These are phyloP conservation scores for Pezicula radicicola DNA, from an alignment of 2,329 filamentous ascomycete species.

Conservation along the genomic window DNA sequence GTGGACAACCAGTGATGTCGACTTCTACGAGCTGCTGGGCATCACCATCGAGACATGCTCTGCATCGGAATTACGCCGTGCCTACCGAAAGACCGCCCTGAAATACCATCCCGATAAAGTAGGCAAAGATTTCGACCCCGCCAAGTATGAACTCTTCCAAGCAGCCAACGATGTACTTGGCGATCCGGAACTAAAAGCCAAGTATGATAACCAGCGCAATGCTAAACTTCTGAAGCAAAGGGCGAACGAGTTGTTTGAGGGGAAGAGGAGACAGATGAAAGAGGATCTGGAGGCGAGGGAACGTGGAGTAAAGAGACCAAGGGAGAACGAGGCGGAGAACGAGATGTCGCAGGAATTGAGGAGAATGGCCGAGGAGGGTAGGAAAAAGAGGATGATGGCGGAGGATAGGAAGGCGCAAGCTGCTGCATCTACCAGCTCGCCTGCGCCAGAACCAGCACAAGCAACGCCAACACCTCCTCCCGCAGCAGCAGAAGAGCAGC, in stretches of 20 bases:
- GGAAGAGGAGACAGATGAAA: slow-evolving; percentile 70
- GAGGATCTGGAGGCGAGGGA: slow-evolving; percentile 84
- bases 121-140: slow-evolving; percentile 68
- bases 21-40: slow-evolving; percentile 30
- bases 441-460: slow-evolving; percentile 4
- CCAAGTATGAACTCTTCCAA: slow-evolving; percentile 81
- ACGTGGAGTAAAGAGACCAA: slow-evolving; percentile 54
- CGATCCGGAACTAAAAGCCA: slow-evolving; percentile 64
- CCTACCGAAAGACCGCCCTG: slow-evolving; percentile 82
- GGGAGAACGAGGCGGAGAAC: slow-evolving; percentile 40
- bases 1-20: slow-evolving; percentile 28
- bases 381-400: slow-evolving; percentile 40
- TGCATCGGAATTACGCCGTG: slow-evolving; percentile 35
- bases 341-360: slow-evolving; percentile 50
- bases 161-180: slow-evolving; percentile 83
- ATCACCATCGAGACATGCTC: slow-evolving; percentile 21
- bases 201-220: slow-evolving; percentile 75
- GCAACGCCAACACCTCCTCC: not conserved
- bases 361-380: slow-evolving; percentile 49
- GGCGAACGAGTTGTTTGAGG: slow-evolving; percentile 71
- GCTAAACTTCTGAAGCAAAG: slow-evolving; percentile 67
- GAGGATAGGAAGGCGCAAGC: slow-evolving; percentile 14
- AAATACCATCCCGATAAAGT: slow-evolving; percentile 95
- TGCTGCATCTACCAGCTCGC: slow-evolving; percentile 9
- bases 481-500: slow-evolving; percentile 13